These are phyloP conservation scores for Mycena olivaceomarginata DNA, from an alignment of 768 basidiomycete genomes.

Conservation along the genomic window DNA sequence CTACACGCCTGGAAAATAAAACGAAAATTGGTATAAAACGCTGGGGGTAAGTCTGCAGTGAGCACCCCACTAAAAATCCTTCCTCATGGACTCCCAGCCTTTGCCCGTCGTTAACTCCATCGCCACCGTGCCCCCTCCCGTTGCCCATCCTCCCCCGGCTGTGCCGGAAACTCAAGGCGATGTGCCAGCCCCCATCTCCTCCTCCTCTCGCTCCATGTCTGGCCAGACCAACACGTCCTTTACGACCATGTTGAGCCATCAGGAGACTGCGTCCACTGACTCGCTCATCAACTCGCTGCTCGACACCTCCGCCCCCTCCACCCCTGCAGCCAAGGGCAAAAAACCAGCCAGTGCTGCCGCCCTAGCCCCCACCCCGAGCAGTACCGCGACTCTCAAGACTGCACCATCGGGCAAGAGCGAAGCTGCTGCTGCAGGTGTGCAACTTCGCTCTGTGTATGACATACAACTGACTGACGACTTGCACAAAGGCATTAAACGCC, in stretches of 20 bases:
- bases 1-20: too few relatives aligned
- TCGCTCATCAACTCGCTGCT: conserved; percentile 13
- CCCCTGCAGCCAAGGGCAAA: neutral
- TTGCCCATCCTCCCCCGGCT: neutral
- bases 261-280: conserved; percentile 1
- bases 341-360: too few relatives aligned
- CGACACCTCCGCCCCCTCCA: neutral
- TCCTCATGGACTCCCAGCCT: neutral
- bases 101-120: conserved; percentile 15
- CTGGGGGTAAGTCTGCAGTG: too few relatives aligned
- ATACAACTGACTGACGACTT: neutral
- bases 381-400: neutral
- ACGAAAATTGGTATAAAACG: too few relatives aligned
- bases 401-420: neutral
- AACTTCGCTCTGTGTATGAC: neutral
- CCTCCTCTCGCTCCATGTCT: neutral
- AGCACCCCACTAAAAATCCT: too few relatives aligned
- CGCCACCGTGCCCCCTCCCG: neutral
- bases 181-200: neutral
- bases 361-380: neutral
- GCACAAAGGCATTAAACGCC: neutral
- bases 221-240: conserved; percentile 15
- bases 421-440: neutral
- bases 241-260: conserved; percentile 5
- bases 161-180: neutral